These are phyloP conservation scores for Candida glucosophila DNA, from an alignment of 1,139 yeast species.

Conservation along the genomic window DNA sequence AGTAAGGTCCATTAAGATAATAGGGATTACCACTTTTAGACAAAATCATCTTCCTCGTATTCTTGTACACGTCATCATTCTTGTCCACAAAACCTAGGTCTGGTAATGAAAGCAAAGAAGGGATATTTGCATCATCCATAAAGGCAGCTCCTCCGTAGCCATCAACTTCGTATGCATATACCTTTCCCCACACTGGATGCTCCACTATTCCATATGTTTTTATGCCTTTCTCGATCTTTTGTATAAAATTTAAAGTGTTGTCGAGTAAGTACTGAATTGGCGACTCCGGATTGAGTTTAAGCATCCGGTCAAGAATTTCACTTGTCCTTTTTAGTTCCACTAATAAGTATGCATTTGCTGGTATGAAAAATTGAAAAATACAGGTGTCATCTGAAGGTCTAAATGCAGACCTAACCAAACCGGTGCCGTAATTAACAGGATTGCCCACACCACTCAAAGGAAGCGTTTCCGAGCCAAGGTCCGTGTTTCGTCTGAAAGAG, in stretches of 20 bases:
- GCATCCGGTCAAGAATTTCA: slow-evolving; percentile 11
- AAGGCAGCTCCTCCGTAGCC: slow-evolving; percentile 69
- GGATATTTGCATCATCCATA: slow-evolving; percentile 91
- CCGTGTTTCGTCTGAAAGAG: slow-evolving; percentile 65
- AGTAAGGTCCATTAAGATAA: slow-evolving; percentile 49
- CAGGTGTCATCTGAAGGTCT: slow-evolving; percentile 90
- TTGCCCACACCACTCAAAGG: slow-evolving; percentile 75
- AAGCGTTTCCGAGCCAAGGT: slow-evolving; percentile 73
- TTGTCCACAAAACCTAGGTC: slow-evolving; percentile 58
- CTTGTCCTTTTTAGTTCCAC: slow-evolving; percentile 48
- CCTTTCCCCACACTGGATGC: slow-evolving; percentile 66
- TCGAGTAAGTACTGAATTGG: slow-evolving; percentile 8
- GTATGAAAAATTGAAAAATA: slow-evolving; percentile 69
- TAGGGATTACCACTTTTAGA: slow-evolving; percentile 72
- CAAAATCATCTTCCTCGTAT: slow-evolving; percentile 71
- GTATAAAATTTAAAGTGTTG: slow-evolving; percentile 28
- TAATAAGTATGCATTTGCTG: slow-evolving; percentile 75
- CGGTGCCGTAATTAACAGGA: slow-evolving; percentile 67
- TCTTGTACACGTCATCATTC: slow-evolving; percentile 57
- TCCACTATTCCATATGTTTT: slow-evolving; percentile 53
- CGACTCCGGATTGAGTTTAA: slow-evolving; percentile 7
- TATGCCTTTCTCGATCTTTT: slow-evolving; percentile 46
- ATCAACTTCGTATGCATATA: slow-evolving; percentile 83
- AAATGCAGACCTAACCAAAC: slow-evolving; percentile 76
- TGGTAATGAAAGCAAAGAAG: slow-evolving; percentile 74